phyloP scores from a whole-genome alignment of 176 grass and related monocot genomes.

The Oryza glaberrima region DNA sequence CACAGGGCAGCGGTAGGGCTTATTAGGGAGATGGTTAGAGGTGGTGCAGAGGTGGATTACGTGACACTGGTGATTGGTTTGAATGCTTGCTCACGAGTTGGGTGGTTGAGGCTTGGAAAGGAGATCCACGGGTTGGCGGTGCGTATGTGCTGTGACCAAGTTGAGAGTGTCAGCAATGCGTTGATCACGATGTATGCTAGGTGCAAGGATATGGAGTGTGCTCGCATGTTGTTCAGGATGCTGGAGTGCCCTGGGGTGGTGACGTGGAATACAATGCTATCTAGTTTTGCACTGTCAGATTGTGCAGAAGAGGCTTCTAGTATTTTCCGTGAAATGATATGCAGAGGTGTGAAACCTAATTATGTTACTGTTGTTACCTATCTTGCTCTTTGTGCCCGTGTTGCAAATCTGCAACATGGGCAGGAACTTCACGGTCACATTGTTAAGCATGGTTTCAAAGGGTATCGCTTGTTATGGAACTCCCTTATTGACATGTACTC shows the following conservation, averaged over 20 bases:
- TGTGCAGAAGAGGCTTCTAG: conserved; percentile 54
- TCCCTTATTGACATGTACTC: conserved; percentile 74
- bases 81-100: conserved; percentile 56
- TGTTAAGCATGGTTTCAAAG: conserved; percentile 60
- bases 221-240: conserved; percentile 50
- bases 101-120: conserved; percentile 52
- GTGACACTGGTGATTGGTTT: conserved; percentile 61
- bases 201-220: conserved; percentile 51
- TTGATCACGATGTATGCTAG: conserved; percentile 73
- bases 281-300: conserved; percentile 50
- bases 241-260: conserved; percentile 40
- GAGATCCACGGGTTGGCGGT: conserved; percentile 62
- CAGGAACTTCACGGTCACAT: conserved; percentile 67
- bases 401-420: conserved; percentile 67
- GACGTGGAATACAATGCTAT: conserved; percentile 74
- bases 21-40: conserved; percentile 47
- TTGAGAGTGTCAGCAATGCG: conserved; percentile 55
- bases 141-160: conserved; percentile 29
- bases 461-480: conserved; percentile 65
- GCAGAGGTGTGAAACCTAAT: conserved; percentile 54
- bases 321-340: conserved; percentile 57
- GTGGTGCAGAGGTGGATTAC: conserved; percentile 44
- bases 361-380: conserved; percentile 74
- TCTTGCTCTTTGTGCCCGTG: conserved; percentile 64
- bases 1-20: conserved; percentile 42